Percentiles rank a stretch among this genome's conserved stretches.
Conservation (phyloP, 2,329 filamentous ascomycete genomes). For the Penicillium oxalicum region DNA sequence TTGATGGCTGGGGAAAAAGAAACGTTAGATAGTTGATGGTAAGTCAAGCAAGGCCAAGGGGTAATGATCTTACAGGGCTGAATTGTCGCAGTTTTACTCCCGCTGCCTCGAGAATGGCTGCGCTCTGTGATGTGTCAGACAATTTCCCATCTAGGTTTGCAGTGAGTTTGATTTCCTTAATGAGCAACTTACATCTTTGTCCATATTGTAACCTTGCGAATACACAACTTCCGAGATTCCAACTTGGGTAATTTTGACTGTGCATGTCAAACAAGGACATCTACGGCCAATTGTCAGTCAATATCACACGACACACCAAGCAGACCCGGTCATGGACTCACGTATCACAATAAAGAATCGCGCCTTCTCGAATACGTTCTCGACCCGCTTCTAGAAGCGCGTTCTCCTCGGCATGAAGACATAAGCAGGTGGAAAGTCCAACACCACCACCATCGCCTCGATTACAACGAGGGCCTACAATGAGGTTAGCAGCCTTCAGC, state of each 20-base stretch:
- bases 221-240: constrained; percentile 96
- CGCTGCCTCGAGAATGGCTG: constrained; percentile 73
- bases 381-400: constrained; percentile 88
- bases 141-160: not conserved
- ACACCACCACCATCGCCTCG: constrained; percentile 63
- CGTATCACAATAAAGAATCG: constrained; percentile 88
- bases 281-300: constrained; percentile 25
- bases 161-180: too few relatives aligned
- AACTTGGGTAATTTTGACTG: constrained; percentile 96
- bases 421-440: constrained; percentile 79
- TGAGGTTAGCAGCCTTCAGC: not conserved
- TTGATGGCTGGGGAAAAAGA: constrained; percentile 49
- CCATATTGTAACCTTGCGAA: constrained; percentile 90
- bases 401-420: constrained; percentile 98
- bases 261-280: constrained; percentile 94
- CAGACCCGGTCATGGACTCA: constrained; percentile 21
- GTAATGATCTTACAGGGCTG: constrained; percentile 57
- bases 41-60: not conserved
- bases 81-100: constrained; percentile 85
- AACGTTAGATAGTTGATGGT: not conserved
- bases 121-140: constrained; percentile 46
- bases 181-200: constrained; percentile 52
- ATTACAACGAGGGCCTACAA: constrained; percentile 66
- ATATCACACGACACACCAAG: not conserved
- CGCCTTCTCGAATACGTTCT: constrained; percentile 76